Evolutionary conservation across 2,329 filamentous ascomycete species (phyloP).

Genomic region (Diaporthe vaccinii): DNA sequence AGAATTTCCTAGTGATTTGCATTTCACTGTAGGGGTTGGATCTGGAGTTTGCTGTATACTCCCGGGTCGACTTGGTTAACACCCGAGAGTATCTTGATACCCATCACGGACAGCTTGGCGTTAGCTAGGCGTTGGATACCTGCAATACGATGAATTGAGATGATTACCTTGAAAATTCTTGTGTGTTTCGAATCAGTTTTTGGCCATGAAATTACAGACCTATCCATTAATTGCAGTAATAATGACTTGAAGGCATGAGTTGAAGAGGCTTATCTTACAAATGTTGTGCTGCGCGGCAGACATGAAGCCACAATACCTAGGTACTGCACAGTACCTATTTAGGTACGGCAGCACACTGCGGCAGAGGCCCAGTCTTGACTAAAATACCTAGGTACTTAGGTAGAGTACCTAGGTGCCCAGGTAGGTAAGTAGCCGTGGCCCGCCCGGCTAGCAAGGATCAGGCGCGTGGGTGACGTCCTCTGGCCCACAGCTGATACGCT

Average conservation of each 20-base stretch:
- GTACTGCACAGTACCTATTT: background rate
- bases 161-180: background rate
- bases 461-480: slow-evolving; percentile 39
- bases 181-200: no score
- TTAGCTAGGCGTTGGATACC: slow-evolving; percentile 15
- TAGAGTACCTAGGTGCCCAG: no score
- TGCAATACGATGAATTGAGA: background rate
- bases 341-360: background rate
- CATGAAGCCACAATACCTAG: background rate
- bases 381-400: background rate
- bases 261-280: background rate
- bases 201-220: background rate
- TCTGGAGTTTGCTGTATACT: slow-evolving; percentile 6
- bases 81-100: slow-evolving; percentile 20
- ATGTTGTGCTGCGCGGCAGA: background rate
- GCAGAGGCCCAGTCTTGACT: background rate
- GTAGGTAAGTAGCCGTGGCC: background rate
- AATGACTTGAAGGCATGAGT: background rate
- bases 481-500: slow-evolving; percentile 35
- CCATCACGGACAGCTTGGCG: slow-evolving; percentile 13
- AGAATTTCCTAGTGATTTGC: background rate
- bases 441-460: slow-evolving; percentile 31
- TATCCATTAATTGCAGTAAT: background rate
- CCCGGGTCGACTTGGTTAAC: background rate
- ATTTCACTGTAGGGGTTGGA: background rate